Percentiles rank a stretch among this genome's conserved stretches.
Evolutionary conservation across 2,329 filamentous ascomycete genomes (phyloP).

Genomic region (Fusarium sp.): DNA sequence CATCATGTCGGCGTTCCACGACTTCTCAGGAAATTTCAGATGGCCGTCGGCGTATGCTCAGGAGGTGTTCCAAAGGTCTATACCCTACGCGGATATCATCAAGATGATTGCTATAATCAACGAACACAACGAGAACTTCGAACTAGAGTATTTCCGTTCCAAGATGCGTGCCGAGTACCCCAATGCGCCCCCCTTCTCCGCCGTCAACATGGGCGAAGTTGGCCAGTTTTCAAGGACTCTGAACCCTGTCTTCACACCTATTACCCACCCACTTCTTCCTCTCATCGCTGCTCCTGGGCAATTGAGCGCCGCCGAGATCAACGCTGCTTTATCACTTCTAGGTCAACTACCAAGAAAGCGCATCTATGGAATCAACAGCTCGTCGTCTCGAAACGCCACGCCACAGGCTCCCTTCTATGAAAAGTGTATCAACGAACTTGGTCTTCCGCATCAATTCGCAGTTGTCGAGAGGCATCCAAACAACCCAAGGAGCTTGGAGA

Average conservation of each 20-base stretch:
- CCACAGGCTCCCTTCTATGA: slow-evolving; percentile 88
- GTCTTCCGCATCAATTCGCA: slow-evolving; percentile 84
- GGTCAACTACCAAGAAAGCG: slow-evolving; percentile 83
- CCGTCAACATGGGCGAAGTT: slow-evolving; percentile 88
- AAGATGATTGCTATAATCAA: slow-evolving; percentile 91
- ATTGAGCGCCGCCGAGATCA: slow-evolving; percentile 87
- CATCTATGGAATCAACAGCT: slow-evolving; percentile 82
- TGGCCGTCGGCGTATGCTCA: slow-evolving; percentile 82
- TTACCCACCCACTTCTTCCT: slow-evolving; percentile 85
- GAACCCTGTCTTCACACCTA: slow-evolving; percentile 88
- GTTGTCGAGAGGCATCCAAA: slow-evolving; percentile 78
- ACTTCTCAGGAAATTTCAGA: slow-evolving; percentile 85
- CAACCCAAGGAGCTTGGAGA: slow-evolving; percentile 74
- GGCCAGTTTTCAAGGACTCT: slow-evolving; percentile 86
- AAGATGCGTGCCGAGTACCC: slow-evolving; percentile 77
- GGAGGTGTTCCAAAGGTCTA: slow-evolving; percentile 76
- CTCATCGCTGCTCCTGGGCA: slow-evolving; percentile 89
- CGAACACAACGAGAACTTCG: slow-evolving; percentile 87
- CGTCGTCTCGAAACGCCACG: slow-evolving; percentile 70
- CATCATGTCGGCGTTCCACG: slow-evolving; percentile 93
- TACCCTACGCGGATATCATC: slow-evolving; percentile 83
- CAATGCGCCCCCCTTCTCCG: slow-evolving; percentile 79
- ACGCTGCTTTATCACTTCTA: slow-evolving; percentile 80
- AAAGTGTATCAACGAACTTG: slow-evolving; percentile 83
- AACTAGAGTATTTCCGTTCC: slow-evolving; percentile 89